These are phyloP conservation scores for Dichotomocladium elegans DNA, from an alignment of 371 early-diverging fungal genomes.

Conservation along the genomic window DNA sequence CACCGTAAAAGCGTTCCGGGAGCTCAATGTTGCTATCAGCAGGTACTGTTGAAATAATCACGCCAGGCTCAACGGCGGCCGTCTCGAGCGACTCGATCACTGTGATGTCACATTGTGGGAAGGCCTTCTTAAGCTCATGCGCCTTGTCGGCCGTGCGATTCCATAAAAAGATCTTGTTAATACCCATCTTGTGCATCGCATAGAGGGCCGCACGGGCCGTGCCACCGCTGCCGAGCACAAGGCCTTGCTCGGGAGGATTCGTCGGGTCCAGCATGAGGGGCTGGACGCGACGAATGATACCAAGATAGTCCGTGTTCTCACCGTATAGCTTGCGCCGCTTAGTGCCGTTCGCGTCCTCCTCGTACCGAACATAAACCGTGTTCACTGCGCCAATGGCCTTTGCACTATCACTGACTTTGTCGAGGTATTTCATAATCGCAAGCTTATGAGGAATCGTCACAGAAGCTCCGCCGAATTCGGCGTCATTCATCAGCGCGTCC, in stretches of 20 bases:
- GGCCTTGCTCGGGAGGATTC: slow-evolving; percentile 44
- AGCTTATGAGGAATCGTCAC: slow-evolving; percentile 96
- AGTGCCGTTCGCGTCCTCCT: slow-evolving; percentile 30
- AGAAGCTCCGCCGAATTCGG: slow-evolving; percentile 89
- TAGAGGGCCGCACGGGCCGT: slow-evolving; percentile 92
- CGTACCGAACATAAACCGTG: slow-evolving; percentile 64
- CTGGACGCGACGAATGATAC: slow-evolving; percentile 70
- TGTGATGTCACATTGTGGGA: slow-evolving; percentile 51
- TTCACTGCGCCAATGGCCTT: slow-evolving; percentile 91
- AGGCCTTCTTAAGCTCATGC: slow-evolving; percentile 62
- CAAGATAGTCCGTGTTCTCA: slow-evolving; percentile 95
- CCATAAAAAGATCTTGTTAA: slow-evolving; percentile 70
- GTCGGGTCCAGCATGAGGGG: slow-evolving; percentile 42
- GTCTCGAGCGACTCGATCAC: slow-evolving; percentile 34
- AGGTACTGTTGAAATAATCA: slow-evolving; percentile 81
- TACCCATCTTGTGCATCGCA: slow-evolving; percentile 76
- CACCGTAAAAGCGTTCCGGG: slow-evolving; percentile 52
- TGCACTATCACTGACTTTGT: slow-evolving; percentile 72
- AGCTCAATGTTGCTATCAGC: slow-evolving; percentile 67
- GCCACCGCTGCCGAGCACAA: slow-evolving; percentile 96
- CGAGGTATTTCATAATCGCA: slow-evolving; percentile 70
- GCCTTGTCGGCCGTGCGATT: slow-evolving; percentile 86
- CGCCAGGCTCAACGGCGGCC: slow-evolving; percentile 31
- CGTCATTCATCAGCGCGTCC: slow-evolving; percentile 46
- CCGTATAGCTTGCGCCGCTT: slow-evolving; percentile 62